phyloP scores from a whole-genome alignment of 176 grass and related monocot genomes.

The Tillandsia leiboldiana region DNA sequence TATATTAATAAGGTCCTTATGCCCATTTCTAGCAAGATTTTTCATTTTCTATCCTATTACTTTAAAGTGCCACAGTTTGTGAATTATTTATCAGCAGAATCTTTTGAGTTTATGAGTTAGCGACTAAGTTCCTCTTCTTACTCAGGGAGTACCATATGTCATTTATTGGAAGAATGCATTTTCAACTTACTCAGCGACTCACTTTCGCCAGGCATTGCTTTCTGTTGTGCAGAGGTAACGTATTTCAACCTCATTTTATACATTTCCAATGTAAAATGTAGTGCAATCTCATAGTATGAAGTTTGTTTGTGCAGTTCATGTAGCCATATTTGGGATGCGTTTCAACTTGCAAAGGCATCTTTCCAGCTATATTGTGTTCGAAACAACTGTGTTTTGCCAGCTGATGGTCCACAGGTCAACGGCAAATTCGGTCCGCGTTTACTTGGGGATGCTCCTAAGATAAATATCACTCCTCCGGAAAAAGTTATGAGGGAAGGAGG shows the following conservation, averaged over 20 bases:
- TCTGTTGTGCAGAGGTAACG: constrained; percentile 91
- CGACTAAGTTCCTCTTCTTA: constrained; percentile 5
- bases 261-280: background rate
- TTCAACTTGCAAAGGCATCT: constrained; percentile 95
- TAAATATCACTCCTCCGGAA: constrained; percentile 50
- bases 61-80: no score
- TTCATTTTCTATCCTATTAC: no score
- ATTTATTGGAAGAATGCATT: constrained; percentile 98
- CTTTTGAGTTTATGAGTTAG: no score
- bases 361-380: constrained; percentile 70
- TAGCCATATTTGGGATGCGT: constrained; percentile 97
- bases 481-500: constrained; percentile 49
- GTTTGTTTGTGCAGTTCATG: constrained; percentile 54
- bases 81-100: no score
- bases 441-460: constrained; percentile 84
- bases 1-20: no score
- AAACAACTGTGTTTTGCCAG: constrained; percentile 62
- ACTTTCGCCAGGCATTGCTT: constrained; percentile 86
- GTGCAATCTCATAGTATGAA: background rate
- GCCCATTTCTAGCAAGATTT: no score
- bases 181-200: constrained; percentile 76
- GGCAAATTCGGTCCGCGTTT: constrained; percentile 75
- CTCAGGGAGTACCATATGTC: constrained; percentile 93
- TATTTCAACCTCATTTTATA: background rate
- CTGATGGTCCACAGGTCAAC: constrained; percentile 32